Conservation (phyloP, 179 eudicot species). For the Dionaea muscipula region DNA sequence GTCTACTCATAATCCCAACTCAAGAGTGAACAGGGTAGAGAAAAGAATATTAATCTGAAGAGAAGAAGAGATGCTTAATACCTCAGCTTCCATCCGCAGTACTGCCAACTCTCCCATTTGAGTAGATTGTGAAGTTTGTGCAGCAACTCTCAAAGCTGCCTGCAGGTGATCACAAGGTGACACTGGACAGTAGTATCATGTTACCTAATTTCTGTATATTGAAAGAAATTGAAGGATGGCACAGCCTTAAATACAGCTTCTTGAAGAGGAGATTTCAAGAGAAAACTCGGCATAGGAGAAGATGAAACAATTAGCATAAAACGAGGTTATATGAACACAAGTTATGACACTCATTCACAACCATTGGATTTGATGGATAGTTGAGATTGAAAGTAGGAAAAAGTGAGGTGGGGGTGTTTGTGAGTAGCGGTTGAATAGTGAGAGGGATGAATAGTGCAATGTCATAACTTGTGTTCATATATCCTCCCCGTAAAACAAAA, state of each 20-base stretch:
- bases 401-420: too few relatives aligned
- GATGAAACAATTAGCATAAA: background rate
- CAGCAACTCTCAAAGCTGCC: conserved; percentile 64
- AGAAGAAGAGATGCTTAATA: conserved; percentile 16
- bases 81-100: conserved; percentile 71
- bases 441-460: too few relatives aligned
- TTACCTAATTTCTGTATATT: background rate
- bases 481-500: too few relatives aligned
- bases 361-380: too few relatives aligned
- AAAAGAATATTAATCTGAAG: background rate
- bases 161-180: conserved; percentile 7
- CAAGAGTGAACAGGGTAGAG: conserved; percentile 6
- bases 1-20: conserved; percentile 25
- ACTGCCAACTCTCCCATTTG: conserved; percentile 42
- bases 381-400: too few relatives aligned
- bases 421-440: too few relatives aligned
- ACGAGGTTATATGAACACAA: background rate
- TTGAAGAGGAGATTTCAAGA: background rate
- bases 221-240: background rate
- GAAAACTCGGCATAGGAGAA: background rate
- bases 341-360: too few relatives aligned
- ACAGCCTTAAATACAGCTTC: too few relatives aligned
- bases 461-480: too few relatives aligned
- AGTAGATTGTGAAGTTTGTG: conserved; percentile 56
- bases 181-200: background rate